Evolutionary conservation across 768 basidiomycete genomes (phyloP), one percentile per base, ranked within the genome.

Genomic region (Pleurotus salmoneostramineus): DNA sequence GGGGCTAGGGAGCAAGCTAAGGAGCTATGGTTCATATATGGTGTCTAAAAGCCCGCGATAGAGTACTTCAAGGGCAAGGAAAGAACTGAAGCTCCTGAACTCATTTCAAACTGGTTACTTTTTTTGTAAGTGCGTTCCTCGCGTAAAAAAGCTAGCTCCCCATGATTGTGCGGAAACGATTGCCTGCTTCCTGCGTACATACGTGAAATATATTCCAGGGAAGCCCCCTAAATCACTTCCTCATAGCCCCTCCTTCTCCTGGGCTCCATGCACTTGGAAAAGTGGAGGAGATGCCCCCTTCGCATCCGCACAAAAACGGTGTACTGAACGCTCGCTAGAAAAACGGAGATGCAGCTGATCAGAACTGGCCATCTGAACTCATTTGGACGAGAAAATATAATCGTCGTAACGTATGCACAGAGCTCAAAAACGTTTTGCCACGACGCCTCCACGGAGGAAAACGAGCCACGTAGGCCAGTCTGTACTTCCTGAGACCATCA

Each of bases 351-450:
- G 3, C 60, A 49, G 21, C 67, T 68, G 51, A 65, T 61, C 17
- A 64, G 32, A 14, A 67, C 66, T 5, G 67, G 65, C 56, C 63
- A 67, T 35, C 55, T 43, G 47, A 68, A 68, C 63, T 72, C 61
- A 58, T 70, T 67, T 57, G 69, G 69, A 7, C 58, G 58, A 7
- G 66, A 49, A 42, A 65, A 68, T 6, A 66, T 50, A 32, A 68
- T 64, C 1, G 69, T 71, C 17, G 62, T 57, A 10, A 52, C 55
- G 56, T 63, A 69, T 1, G 69, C 67, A 27, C 58, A 61, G 1
- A 71, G 66, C 35, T 67, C 65, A 36, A 66, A 67, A 1, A 60
- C n/a, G 44, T 68, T 69, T 51, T 71, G 69, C n/a, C 64, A 49
- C 10, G 69, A 64, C 14, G 62, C 61, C 54, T 71, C 69, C 2